Base-by-base conservation (phyloP, 2,329 filamentous ascomycete species). In the Gaeumannomyces sp. region DNA sequence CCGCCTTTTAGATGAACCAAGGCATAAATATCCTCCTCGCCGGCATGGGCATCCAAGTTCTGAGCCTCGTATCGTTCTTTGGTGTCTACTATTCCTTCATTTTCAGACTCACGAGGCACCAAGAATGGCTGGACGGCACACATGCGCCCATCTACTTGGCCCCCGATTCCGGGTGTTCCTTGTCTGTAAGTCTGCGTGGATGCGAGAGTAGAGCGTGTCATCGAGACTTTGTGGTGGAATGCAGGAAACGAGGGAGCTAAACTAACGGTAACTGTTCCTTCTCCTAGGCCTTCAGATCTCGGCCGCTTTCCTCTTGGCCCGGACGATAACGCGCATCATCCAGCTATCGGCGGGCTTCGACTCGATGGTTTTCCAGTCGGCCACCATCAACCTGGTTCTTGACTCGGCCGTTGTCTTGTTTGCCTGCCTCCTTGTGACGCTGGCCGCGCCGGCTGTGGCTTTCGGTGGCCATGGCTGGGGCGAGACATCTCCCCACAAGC, bases 41-140 rank as follows among this genome's bases (percentile, higher is more conserved):
- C 2, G 82, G 81, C 10, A 68, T 84, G 16, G 77, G 72, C 1
- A 71, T 84, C 27, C 81, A 83, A 66, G 70, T 78, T 2, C 65
- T 73, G 6, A 74, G 77, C 5, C 71, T 84, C 13, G 60, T 77
- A 33, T 68, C 76, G 14, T 80, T 80, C 65, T 72, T 78, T 25
- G 71, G 69, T 27, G 72, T 73, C 64, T 78, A 76, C 65, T 74
- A 75, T 61, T 80, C 73, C 67, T 81, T 83, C 58, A 75, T 75
- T 19, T 69, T 78, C 45, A 72, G 73, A 50, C 68, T 82, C 10
- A 73, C 73, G 61, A 76, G 74, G 19, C 75, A 76, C 22, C 73
- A 73, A 45, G 74, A 77, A 35, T 68, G 71, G 19, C 72, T 80
- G 11, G 78, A 83, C 66, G 70, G 73, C 5, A 76, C 71, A 19